Conservation (phyloP, 2,329 filamentous ascomycete species). For the Aspergillus neoniger region DNA sequence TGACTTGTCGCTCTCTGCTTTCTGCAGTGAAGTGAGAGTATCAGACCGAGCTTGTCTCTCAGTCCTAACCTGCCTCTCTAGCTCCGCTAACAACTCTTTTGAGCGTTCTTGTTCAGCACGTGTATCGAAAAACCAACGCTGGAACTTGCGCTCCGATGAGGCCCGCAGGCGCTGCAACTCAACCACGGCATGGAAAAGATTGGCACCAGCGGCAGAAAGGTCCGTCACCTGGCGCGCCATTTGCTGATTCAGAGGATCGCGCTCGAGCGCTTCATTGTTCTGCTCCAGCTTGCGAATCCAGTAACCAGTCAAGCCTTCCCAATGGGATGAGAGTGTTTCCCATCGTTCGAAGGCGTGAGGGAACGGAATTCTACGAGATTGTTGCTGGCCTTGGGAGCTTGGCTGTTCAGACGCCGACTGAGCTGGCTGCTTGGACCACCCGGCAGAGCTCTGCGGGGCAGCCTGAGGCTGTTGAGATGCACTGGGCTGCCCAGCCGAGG, state of each 20-base stretch:
- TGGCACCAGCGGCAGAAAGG: conserved; percentile 93
- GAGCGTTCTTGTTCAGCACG: conserved; percentile 81
- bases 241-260: conserved; percentile 81
- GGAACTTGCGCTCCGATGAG: conserved; percentile 95
- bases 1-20: conserved; percentile 67
- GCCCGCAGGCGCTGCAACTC: conserved; percentile 91
- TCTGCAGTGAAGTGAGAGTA: conserved; percentile 65
- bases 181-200: conserved; percentile 95
- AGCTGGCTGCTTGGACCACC: conserved; percentile 26
- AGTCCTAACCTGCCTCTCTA: conserved; percentile 73
- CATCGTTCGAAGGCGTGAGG: conserved; percentile 97
- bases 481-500: conserved; percentile 16
- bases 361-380: conserved; percentile 66
- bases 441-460: conserved; percentile 19
- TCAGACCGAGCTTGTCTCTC: conserved; percentile 72
- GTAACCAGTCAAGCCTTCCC: conserved; percentile 95
- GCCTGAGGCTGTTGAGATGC: conserved; percentile 23
- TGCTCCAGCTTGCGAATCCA: conserved; percentile 94
- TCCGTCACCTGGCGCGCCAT: conserved; percentile 93
- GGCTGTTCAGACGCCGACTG: conserved; percentile 30
- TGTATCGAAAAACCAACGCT: conserved; percentile 98
- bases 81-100: conserved; percentile 76
- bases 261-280: conserved; percentile 80
- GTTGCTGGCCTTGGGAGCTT: conserved; percentile 35
- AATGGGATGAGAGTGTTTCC: conserved; percentile 95